Evolutionary conservation across 129 eudicot genomes (phyloP).

Genomic region (Centaurea solstitialis): DNA sequence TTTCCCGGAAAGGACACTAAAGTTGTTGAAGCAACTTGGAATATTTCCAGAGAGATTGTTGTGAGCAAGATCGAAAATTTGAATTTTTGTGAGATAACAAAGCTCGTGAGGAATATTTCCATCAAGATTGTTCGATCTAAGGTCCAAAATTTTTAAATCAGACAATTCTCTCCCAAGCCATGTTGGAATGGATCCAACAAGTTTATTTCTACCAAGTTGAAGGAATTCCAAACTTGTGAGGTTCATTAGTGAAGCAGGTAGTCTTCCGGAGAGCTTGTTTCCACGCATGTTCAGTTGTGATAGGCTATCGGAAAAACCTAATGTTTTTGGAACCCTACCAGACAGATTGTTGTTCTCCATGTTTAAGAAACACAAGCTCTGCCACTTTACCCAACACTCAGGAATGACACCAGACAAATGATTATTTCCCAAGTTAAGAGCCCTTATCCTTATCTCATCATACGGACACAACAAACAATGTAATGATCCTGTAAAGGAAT

Average conservation of each 20-base stretch:
- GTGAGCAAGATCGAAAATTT: constrained; percentile 9
- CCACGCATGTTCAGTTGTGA: neutral
- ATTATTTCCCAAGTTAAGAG: constrained; percentile 33
- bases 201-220: constrained; percentile 17
- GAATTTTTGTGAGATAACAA: constrained; percentile 3
- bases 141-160: constrained; percentile 1
- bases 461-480: constrained; percentile 25
- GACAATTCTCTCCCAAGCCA: constrained; percentile 21
- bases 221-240: neutral
- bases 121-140: constrained; percentile 13
- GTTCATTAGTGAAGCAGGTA: constrained; percentile 16
- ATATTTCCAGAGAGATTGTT: constrained; percentile 19
- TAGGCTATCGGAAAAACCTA: too few species aligned
- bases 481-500: too few species aligned
- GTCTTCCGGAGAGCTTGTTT: constrained; percentile 7
- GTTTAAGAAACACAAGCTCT: neutral
- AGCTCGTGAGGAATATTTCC: constrained; percentile 9
- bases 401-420: constrained; percentile 24
- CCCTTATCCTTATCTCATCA: neutral
- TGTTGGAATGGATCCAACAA: constrained; percentile 15
- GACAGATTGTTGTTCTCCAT: constrained; percentile 20
- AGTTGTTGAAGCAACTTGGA: neutral
- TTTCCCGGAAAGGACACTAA: neutral
- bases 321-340: constrained; percentile 16
- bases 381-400: constrained; percentile 29